phyloP scores from a whole-genome alignment of 1,139 yeast genomes.

The Suhomyces maxii region DNA sequence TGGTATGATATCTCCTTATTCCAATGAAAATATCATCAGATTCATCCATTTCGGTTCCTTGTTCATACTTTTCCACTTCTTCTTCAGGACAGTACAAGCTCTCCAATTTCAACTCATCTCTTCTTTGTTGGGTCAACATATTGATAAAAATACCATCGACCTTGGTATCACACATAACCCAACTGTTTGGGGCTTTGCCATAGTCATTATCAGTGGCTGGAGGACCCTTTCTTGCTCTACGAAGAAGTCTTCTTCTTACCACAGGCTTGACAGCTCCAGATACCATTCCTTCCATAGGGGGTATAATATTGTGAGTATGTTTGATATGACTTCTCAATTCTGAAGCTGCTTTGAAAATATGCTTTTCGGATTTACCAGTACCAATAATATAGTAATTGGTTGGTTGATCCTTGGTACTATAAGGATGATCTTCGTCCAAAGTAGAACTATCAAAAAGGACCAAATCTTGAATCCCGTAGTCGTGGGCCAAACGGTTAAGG shows the following conservation, averaged over 20 bases:
- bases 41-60: conserved; percentile 12
- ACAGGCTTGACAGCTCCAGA: conserved; percentile 59
- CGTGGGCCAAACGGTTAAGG: conserved; percentile 48
- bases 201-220: conserved; percentile 56
- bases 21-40: conserved; percentile 53
- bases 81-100: conserved; percentile 58
- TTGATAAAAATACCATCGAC: conserved; percentile 67
- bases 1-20: conserved; percentile 42
- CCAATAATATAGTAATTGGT: conserved; percentile 60
- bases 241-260: conserved; percentile 61
- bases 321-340: conserved; percentile 49
- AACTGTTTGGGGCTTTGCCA: conserved; percentile 61
- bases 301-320: conserved; percentile 35
- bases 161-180: conserved; percentile 78
- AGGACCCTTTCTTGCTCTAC: conserved; percentile 56
- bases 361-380: conserved; percentile 80
- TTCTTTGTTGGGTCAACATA: conserved; percentile 66
- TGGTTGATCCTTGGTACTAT: conserved; percentile 29
- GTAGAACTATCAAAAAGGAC: conserved; percentile 50
- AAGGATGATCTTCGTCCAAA: conserved; percentile 44
- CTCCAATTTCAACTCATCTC: conserved; percentile 70
- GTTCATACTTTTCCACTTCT: conserved; percentile 33
- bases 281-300: conserved; percentile 70
- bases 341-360: conserved; percentile 68
- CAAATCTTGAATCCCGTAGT: conserved; percentile 67